phyloP scores from a whole-genome alignment of 495 filamentous ascomycete genomes.

The Penicillium soppii region DNA sequence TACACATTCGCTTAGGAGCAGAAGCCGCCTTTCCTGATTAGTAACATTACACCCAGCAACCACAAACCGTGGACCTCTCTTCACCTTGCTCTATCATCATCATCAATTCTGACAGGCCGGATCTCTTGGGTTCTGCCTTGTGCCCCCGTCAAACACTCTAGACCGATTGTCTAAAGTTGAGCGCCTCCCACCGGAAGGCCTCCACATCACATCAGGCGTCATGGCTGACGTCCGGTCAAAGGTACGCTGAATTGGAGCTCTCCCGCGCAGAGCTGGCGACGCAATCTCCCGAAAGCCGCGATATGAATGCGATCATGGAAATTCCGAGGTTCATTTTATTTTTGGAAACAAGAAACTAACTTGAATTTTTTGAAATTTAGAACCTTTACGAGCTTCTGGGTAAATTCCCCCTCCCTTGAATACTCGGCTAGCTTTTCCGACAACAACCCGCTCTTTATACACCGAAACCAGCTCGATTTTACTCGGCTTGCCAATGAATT shows the following conservation, averaged over 20 bases:
- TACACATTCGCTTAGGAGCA: slow-evolving; percentile 9
- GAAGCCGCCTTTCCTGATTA: slow-evolving; percentile 12
- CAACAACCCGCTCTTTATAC: slow-evolving; percentile 12
- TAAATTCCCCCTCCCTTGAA: slow-evolving; percentile 47
- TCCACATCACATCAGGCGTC: slow-evolving; percentile 48
- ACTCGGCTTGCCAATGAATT: background rate
- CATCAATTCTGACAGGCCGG: slow-evolving; percentile 32
- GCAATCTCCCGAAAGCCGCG: background rate
- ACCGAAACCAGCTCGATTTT: background rate
- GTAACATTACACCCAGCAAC: slow-evolving; percentile 8
- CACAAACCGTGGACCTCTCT: slow-evolving; percentile 12
- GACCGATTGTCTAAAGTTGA: slow-evolving; percentile 37
- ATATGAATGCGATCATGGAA: slow-evolving; percentile 1
- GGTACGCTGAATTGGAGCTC: slow-evolving; percentile 33
- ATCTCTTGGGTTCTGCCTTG: slow-evolving; percentile 42
- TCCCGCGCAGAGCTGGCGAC: slow-evolving; percentile 7
- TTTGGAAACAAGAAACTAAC: slow-evolving; percentile 1
- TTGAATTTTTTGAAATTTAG: slow-evolving; percentile 27
- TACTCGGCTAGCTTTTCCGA: slow-evolving; percentile 15
- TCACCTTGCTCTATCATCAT: slow-evolving; percentile 26
- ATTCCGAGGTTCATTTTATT: background rate
- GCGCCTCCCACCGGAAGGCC: slow-evolving; percentile 52
- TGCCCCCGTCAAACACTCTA: slow-evolving; percentile 23
- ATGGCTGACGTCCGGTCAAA: slow-evolving; percentile 54
- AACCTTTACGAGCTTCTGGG: slow-evolving; percentile 89